Base-by-base conservation (phyloP, 495 filamentous ascomycete genomes). In the Aspergillus steynii region DNA sequence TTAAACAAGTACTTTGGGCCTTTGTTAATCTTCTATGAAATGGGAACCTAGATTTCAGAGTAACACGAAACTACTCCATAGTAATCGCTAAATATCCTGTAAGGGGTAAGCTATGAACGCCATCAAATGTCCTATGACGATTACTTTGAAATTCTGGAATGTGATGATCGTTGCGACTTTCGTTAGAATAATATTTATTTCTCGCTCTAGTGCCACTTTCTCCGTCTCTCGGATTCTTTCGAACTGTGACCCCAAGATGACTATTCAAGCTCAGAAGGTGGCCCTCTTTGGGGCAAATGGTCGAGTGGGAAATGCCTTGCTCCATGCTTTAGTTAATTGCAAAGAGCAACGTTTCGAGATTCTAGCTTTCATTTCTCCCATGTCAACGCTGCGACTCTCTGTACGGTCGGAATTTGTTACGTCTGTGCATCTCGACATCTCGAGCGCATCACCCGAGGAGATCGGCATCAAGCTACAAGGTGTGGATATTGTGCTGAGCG, bases 401-500 rank as follows among this genome's bases (percentile, higher is more conserved):
- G 14, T 5, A 50, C 48, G 15, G 26, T 50, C 14, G 48, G 26
- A 25, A 50, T 20, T 20, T 20, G 20, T 20, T 20, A 20, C 20
- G 20, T 20, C 20, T 20, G 20, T 20, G 20, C 20, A 20, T 20
- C 20, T 20, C 8, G 48, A 15, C 7, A 46, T 7, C 42, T 15
- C 5, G 20, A 50, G 26, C 20, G 48, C 48, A 25, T n/a, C 48
- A n/a, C 14, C 26, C 14, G 26, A 50, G 48, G 26, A 25, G 48
- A 25, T 50, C 8, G 48, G 26, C 20, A 10, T 50, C 48, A 50
- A 50, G 26, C 20, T 10, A 8, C 9, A 50, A 50, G 48, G 20
- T 20, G 48, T 50, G 2, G 60, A 61, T 34, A 32, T 57, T 28
- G 53, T 52, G 12, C 5, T 61, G 4, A 61, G 60, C 47, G 45